A percentile compares a stretch with the other conserved stretches of the same genome.
These are phyloP conservation scores for Hymenoscyphus infarciens DNA, from an alignment of 2,329 filamentous ascomycete genomes.

Conservation along the genomic window DNA sequence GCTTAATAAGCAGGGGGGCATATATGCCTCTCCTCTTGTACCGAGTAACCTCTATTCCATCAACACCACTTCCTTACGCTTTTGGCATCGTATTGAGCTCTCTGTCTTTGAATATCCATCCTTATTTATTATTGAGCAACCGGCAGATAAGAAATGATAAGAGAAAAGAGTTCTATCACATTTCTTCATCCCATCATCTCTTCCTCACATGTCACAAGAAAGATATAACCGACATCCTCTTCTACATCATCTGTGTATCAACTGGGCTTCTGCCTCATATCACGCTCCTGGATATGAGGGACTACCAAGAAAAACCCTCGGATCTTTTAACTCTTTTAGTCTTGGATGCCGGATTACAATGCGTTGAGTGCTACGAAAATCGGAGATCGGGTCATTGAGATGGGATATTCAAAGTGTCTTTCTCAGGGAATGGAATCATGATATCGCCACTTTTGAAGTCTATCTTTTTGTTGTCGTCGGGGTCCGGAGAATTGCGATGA, in stretches of 20 bases:
- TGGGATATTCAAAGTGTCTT: neutral
- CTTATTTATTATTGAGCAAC: neutral
- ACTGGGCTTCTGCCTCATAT: neutral
- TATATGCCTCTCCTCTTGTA: too few species aligned
- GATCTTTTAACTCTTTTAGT: neutral
- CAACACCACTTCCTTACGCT: too few species aligned
- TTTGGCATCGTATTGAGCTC: too few species aligned
- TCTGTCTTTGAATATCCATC: neutral
- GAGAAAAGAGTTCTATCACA: neutral
- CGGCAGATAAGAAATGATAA: neutral
- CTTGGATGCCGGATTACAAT: neutral
- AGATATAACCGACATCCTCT: neutral
- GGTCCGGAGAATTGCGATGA: constrained; percentile 1
- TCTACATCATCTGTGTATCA: neutral
- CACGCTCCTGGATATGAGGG: neutral
- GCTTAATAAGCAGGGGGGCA: too few species aligned
- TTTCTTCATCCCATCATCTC: neutral
- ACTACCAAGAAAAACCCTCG: neutral
- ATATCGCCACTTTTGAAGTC: neutral
- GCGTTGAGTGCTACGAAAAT: neutral
- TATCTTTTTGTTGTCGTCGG: neutral
- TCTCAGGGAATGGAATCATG: neutral
- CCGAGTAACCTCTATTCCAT: too few species aligned
- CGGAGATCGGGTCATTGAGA: neutral
- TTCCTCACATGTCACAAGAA: neutral